Evolutionary conservation across 352 stramenopile species (phyloP), one percentile per base, ranked within the genome.

Genomic region (Phytophthora brassicae): DNA sequence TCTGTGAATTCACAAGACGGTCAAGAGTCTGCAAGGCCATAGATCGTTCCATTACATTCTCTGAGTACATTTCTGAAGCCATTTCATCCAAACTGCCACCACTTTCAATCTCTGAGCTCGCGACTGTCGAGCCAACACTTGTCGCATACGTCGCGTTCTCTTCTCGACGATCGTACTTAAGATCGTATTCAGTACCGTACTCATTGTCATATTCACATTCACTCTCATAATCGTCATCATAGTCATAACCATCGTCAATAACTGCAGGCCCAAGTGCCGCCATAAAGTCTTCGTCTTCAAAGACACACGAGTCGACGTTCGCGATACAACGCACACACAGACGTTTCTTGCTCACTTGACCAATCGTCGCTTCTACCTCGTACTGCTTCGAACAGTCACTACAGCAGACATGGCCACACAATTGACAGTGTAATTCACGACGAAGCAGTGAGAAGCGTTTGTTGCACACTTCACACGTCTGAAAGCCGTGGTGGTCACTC

Each of bases 221-320:
- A 14, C 46, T 51, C 35, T 56, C 56, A 17, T 44, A 26, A 20
- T 66, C 60, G 28, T 67, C 44, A 9, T 70, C 56, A 31, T 61
- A 23, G 29, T 74, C 51, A 29, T 67, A 39, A 0, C 50, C 39
- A 29, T 69, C 60, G 2, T 68, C 60, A 7, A 89, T 59, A 20
- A 89, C 70, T 3, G 75, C 62, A 2, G 77, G 75, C 4, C 80
- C 77, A 13, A 86, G 52, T 3, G 73, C 80, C 9, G 68, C 46
- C 39, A 81, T 62, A 12, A 89, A 66, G 47, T 86, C 77, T n/a
- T 84, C 77, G 58, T 87, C 77, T 19, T 86, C 77, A 24, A 84
- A 89, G 28, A 72, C 36, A 49, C 80, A 89, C 0, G 66, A 60
- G 66, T 89, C 74, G 0, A 87, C 77, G 6, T 78, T 80, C 17